Base-by-base conservation (phyloP, 257 asterid species). In the Solanum infundibuliforme region DNA sequence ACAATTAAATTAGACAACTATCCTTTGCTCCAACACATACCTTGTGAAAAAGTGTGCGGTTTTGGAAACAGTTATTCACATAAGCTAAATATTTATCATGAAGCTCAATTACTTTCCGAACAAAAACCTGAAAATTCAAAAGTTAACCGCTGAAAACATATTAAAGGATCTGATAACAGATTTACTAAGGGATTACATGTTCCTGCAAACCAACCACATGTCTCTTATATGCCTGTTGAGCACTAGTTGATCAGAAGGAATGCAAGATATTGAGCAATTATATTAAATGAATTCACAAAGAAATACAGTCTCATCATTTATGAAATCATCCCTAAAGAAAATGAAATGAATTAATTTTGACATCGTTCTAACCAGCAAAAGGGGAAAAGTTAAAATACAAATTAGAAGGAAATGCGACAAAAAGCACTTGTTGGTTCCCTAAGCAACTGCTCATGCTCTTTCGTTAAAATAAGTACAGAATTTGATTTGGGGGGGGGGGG, bases 11-110 rank as follows among this genome's bases (percentile, higher is more conserved):
- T 46, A 62, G 68, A 85, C 39, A 68, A 88, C 62, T 14, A 89
- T 34, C 46, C 12, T 34, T 75, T 83, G 86, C 27, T 35, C 71
- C 55, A 41, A 89, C 73, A 87, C 99, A 36, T 36, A 1, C 9
- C 8, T 97, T 97, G 91, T 97, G 99, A 92, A 97, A 97, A 89
- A 97, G 98, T 5, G 99, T 92, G 93, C 94, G 96, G 85, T 97
- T 97, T 88, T 88, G 90, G 86, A 96, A 97, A 90, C 99, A 97
- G 83, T 92, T 95, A 52, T 92, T 95, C 79, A 96, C 99, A 89
- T 95, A 95, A 29, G 98, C 94, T 92, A 97, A 93, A 94, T 89
- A 97, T 90, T 97, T 97, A 94, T 96, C 99, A 82, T 97, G 99
- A 86, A 96, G 94, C 91, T 97, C 98, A 73, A 97, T 95, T 55